Evolutionary conservation across 169 alveolate genomes (phyloP).

Genomic region (Eimeria acervulina): DNA sequence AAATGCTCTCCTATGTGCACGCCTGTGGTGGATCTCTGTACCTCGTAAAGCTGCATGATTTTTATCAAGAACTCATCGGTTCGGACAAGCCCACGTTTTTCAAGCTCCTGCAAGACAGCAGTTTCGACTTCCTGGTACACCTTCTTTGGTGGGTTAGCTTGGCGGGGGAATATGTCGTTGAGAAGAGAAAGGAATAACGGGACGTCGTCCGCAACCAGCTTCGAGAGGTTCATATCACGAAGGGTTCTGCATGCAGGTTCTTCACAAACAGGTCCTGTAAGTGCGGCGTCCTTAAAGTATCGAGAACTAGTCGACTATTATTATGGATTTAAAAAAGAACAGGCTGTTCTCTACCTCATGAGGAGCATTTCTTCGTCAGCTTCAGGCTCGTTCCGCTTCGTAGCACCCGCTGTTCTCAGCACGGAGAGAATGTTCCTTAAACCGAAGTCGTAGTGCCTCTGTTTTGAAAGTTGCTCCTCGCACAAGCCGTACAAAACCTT

Average conservation of each 20-base stretch:
- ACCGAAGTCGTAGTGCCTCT: constrained; percentile 97
- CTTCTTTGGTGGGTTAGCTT: constrained; percentile 95
- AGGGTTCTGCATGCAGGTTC: constrained; percentile 92
- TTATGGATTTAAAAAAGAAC: background rate
- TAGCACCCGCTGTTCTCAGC: constrained; percentile 96
- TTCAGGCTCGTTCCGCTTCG: constrained; percentile 93
- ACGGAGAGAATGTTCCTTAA: constrained; percentile 96
- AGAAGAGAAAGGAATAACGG: constrained; percentile 96
- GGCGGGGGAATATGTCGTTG: constrained; percentile 98
- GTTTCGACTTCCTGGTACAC: constrained; percentile 95
- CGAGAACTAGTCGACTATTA: background rate
- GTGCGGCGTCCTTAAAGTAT: background rate
- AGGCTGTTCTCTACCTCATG: constrained; percentile 77
- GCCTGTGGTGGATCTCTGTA: background rate
- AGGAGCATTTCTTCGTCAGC: constrained; percentile 95
- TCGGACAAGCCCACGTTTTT: constrained; percentile 84
- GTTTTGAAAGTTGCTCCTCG: constrained; percentile 97
- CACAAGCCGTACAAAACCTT: constrained; percentile 96
- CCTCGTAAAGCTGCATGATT: constrained; percentile 93
- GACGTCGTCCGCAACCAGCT: constrained; percentile 97
- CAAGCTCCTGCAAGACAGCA: constrained; percentile 82
- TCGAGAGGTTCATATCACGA: constrained; percentile 97
- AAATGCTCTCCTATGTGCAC: background rate
- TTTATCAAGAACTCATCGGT: constrained; percentile 90
- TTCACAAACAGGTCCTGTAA: constrained; percentile 84